Evolutionary conservation across 148 eudicot genomes (phyloP), one percentile per base, ranked within the genome.

Genomic region (Fagopyrum esculentum): DNA sequence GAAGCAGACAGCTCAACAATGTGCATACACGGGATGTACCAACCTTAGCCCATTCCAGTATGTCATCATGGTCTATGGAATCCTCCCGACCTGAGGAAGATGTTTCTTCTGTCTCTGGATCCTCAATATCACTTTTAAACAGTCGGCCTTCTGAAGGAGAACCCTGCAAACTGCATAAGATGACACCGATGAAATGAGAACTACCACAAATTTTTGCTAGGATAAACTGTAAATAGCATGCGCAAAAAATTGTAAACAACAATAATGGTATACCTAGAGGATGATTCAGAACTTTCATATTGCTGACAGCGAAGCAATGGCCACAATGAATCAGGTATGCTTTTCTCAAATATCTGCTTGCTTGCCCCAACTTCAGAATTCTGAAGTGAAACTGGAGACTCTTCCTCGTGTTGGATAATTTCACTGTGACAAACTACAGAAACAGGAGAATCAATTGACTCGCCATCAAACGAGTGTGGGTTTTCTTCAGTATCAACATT

Each of bases 31-130:
- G 6, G 46, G 5, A 66, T 17, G 6, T 66, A 66, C 47, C 47
- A 13, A 92, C 98, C 97, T 89, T 95, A 72, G 97, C 97, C 98
- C 97, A 92, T 75, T 92, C 93, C 74, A 95, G 91, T 73, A 92
- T 85, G 77, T 92, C 97, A 81, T 78, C 77, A 71, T 92, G 92
- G 74, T 86, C 89, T 70, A 83, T 86, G 73, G 78, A 86, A 82
- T 83, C 85, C 70, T 85, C 91, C 79, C 84, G 91, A 49, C 94
- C 96, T 63, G 98, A 95, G 80, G 82, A 85, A 69, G 97, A 95
- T 71, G 96, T 76, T 77, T 92, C 98, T 73, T 86, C 97, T 48
- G 83, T 79, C 69, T 90, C 98, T 70, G 87, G 81, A 77, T 86
- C 93, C 73, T 90, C 90, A 60, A 82, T 75, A 73, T 90, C 93